Evolutionary conservation across 257 asterid species (phyloP), one percentile per base, ranked within the genome.

Genomic region (Anisodus acutangulus): DNA sequence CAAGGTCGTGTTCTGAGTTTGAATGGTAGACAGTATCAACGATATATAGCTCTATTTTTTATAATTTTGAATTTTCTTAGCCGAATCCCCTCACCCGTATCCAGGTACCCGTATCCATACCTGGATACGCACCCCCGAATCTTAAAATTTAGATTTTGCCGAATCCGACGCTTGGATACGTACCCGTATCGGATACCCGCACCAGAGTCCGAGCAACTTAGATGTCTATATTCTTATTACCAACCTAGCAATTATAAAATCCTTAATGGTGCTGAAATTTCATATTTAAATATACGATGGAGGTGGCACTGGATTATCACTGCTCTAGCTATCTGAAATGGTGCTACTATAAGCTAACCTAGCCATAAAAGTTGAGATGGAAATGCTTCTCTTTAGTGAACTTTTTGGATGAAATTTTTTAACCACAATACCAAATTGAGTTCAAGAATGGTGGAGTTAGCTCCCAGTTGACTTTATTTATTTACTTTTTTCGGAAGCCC

Each of bases 401-500:
- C 9, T n/a, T 11, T 6, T 49, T 49, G 80, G 80, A 47, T 49
- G 17, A 22, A 19, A 74, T 22, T 5, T 74, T 22, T 47, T 49
- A 74, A 19, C 19, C 6, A n/a, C 80, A 47, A 49, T 49, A 11
- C 80, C 10, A 6, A 74, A 74, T 74, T 74, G 37, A 19, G 43
- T n/a, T 49, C 43, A 19, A 74, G 80, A 74, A 49, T 49, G 80
- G 43, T 49, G 80, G 80, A 49, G 53, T 78, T 26, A 53, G 49
- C 47, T 78, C 82, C 45, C 66, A 78, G 64, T 78, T 78, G 82
- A 55, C 66, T 78, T 53, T 78, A 78, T 31, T 51, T 76, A 49
- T 74, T 74, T 15, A 74, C 62, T 49, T 74, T 69, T 69, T 41
- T 39, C 9, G 60, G 8, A 74, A 74, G 62, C 7, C 43, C 19